Conservation (phyloP, 768 basidiomycete species). For the Mycena galericulata region DNA sequence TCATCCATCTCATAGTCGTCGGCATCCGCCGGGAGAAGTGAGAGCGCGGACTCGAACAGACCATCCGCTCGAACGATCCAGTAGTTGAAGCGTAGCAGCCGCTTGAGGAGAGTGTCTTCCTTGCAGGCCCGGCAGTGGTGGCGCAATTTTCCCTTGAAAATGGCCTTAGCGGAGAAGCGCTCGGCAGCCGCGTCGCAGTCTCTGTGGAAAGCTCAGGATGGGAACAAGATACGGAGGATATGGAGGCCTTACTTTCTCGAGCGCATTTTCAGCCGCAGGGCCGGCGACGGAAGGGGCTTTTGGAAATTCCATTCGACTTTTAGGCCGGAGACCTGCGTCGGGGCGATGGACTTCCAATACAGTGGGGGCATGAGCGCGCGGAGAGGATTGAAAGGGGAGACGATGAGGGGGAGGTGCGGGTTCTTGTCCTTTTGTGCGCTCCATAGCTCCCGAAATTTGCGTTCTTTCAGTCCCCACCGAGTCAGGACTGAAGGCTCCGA, state of each 20-base stretch:
- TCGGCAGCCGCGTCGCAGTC: conserved; percentile 23
- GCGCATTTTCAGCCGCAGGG: conserved; percentile 10
- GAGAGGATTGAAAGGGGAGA: conserved; percentile 28
- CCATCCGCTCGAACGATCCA: conserved; percentile 53
- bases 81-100: conserved; percentile 46
- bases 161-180: neutral
- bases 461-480: neutral
- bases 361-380: conserved; percentile 21
- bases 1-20: conserved; percentile 48
- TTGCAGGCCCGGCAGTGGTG: conserved; percentile 25
- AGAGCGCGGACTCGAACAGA: conserved; percentile 62
- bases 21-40: conserved; percentile 40
- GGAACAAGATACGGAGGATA: neutral
- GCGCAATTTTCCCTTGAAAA: conserved; percentile 24
- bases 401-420: conserved; percentile 27
- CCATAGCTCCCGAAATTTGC: neutral
- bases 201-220: conserved; percentile 9
- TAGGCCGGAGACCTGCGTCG: neutral
- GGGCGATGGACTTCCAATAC: conserved; percentile 17
- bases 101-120: conserved; percentile 29
- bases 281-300: conserved; percentile 22
- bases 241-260: conserved; percentile 12
- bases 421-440: conserved; percentile 11
- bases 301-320: conserved; percentile 28
- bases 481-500: conserved; percentile 8